These are phyloP conservation scores for Rheum nobile DNA, from an alignment of 148 eudicot genomes.

Conservation along the genomic window DNA sequence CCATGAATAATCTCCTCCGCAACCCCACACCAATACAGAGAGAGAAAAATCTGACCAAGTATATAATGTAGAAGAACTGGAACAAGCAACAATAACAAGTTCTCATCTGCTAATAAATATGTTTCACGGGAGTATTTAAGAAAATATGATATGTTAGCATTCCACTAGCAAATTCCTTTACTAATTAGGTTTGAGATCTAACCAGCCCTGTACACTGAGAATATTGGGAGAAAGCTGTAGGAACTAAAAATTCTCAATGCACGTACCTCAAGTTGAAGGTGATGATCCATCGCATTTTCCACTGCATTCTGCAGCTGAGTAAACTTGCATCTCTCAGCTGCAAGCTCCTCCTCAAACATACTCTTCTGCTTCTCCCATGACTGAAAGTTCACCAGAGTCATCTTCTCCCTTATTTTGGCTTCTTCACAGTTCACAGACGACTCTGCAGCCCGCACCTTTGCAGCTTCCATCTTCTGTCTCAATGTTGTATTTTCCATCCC, in stretches of 20 bases:
- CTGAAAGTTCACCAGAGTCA: conserved; percentile 49
- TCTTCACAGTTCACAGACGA: conserved; percentile 74
- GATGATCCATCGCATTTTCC: conserved; percentile 41
- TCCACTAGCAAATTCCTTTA: not conserved
- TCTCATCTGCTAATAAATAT: not conserved
- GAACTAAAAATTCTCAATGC: not conserved
- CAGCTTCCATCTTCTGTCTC: conserved; percentile 71
- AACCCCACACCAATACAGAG: not conserved
- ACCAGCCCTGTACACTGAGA: not conserved
- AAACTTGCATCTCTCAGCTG: conserved; percentile 38
- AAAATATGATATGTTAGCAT: not conserved
- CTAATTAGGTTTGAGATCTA: no score
- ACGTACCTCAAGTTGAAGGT: conserved; percentile 63
- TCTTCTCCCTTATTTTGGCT: conserved; percentile 60
- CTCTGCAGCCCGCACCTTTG: conserved; percentile 53
- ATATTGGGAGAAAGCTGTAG: not conserved
- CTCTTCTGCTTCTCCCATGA: conserved; percentile 77
- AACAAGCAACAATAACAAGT: not conserved
- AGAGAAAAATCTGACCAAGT: not conserved
- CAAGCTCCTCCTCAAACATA: conserved; percentile 65
- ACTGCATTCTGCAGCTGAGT: conserved; percentile 42
- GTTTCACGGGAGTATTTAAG: not conserved
- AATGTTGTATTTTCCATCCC: conserved; percentile 50
- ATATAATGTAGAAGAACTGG: not conserved
- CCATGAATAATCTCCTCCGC: not conserved